These are phyloP conservation scores for Fusarium proliferatum DNA, from an alignment of 2,329 filamentous ascomycete species.

Conservation along the genomic window DNA sequence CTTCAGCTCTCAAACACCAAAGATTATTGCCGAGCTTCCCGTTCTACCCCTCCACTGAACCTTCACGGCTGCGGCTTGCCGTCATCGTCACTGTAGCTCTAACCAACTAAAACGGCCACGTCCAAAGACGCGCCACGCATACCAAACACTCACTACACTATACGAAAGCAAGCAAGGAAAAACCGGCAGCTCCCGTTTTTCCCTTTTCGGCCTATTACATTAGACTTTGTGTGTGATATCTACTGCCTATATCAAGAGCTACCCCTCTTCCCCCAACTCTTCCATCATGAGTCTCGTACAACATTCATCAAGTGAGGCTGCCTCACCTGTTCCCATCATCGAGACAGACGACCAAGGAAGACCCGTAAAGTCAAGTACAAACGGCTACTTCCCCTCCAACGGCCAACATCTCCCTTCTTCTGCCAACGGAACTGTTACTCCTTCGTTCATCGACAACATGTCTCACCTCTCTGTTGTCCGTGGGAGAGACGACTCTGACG, in stretches of 20 bases:
- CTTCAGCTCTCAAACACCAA: not conserved
- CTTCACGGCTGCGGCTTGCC: slow-evolving; percentile 26
- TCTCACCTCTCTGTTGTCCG: slow-evolving; percentile 62
- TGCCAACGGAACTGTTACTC: slow-evolving; percentile 38
- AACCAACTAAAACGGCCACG: slow-evolving; percentile 20
- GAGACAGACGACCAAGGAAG: slow-evolving; percentile 47
- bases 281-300: slow-evolving; percentile 42
- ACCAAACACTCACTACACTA: not conserved
- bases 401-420: slow-evolving; percentile 42
- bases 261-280: slow-evolving; percentile 16
- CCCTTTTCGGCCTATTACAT: slow-evolving; percentile 6
- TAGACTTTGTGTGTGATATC: slow-evolving; percentile 1
- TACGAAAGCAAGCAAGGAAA: not conserved
- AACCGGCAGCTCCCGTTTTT: slow-evolving; percentile 30
- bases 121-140: slow-evolving; percentile 14
- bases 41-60: slow-evolving; percentile 26
- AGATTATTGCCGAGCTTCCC: slow-evolving; percentile 19
- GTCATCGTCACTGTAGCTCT: slow-evolving; percentile 25
- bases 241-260: slow-evolving; percentile 5
- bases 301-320: slow-evolving; percentile 35
- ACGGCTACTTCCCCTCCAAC: slow-evolving; percentile 39
- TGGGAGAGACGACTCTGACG: slow-evolving; percentile 50
- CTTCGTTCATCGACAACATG: slow-evolving; percentile 53
- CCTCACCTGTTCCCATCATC: slow-evolving; percentile 45
- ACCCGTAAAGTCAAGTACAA: slow-evolving; percentile 43